These are phyloP conservation scores for Austroboletus eburneus DNA, from an alignment of 768 basidiomycete species.

Conservation along the genomic window DNA sequence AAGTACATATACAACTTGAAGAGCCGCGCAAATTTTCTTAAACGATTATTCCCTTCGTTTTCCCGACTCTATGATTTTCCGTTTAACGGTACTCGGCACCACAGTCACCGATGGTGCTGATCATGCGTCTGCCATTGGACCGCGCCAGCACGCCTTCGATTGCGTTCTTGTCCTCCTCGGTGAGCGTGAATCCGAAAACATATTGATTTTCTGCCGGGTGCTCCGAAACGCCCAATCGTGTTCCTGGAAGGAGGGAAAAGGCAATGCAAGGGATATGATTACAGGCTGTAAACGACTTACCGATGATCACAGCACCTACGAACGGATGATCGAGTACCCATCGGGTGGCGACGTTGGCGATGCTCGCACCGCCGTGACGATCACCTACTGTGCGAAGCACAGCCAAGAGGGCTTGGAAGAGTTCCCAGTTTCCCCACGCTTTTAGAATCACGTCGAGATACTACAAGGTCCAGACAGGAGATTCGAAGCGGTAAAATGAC, in stretches of 20 bases:
- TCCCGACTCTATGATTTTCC: no score
- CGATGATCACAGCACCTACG: slow-evolving; percentile 79
- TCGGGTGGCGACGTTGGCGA: slow-evolving; percentile 75
- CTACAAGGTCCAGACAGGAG: no score
- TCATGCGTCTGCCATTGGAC: slow-evolving; percentile 61
- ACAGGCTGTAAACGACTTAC: no score
- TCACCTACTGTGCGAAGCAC: slow-evolving; percentile 62
- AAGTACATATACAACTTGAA: no score
- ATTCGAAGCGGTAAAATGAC: no score
- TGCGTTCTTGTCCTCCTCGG: slow-evolving; percentile 48
- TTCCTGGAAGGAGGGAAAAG: slow-evolving; percentile 46
- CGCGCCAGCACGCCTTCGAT: slow-evolving; percentile 60
- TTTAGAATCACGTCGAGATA: slow-evolving; percentile 80
- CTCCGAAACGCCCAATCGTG: slow-evolving; percentile 70
- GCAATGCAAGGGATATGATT: neutral
- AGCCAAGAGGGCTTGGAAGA: slow-evolving; percentile 64
- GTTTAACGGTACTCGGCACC: slow-evolving; percentile 71
- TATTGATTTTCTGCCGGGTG: slow-evolving; percentile 65
- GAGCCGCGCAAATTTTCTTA: no score
- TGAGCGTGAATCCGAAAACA: slow-evolving; percentile 57
- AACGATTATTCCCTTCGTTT: no score
- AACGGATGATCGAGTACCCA: slow-evolving; percentile 79
- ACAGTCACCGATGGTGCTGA: slow-evolving; percentile 73
- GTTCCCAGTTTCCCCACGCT: slow-evolving; percentile 74
- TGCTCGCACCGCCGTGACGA: slow-evolving; percentile 59